Evolutionary conservation across 2,329 filamentous ascomycete species (phyloP).

Genomic region (Coniochaeta hoffmannii): DNA sequence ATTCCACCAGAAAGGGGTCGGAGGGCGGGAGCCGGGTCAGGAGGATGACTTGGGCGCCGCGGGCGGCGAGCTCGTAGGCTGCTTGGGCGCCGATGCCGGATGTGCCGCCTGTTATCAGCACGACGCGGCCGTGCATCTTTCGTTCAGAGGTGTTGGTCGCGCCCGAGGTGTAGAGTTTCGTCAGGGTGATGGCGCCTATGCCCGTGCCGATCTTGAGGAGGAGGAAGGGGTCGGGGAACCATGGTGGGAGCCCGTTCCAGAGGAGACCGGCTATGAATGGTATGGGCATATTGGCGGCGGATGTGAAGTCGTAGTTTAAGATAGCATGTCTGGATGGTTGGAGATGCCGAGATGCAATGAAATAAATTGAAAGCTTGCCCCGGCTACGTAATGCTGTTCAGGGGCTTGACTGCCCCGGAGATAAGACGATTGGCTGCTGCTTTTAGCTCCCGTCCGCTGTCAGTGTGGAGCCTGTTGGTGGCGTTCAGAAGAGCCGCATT

Average conservation of each 20-base stretch:
- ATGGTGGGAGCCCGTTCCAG: slow-evolving; percentile 40
- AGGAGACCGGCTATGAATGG: slow-evolving; percentile 40
- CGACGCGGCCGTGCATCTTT: slow-evolving; percentile 85
- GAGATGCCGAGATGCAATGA: background rate
- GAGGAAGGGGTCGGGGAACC: slow-evolving; percentile 35
- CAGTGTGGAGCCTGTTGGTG: background rate
- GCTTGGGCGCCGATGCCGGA: slow-evolving; percentile 82
- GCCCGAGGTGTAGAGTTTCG: slow-evolving; percentile 74
- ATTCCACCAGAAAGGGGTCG: slow-evolving; percentile 87
- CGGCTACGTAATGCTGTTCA: slow-evolving; percentile 1
- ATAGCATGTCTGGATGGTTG: background rate
- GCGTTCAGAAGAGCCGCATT: background rate
- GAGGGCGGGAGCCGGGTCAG: slow-evolving; percentile 74
- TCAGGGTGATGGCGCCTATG: slow-evolving; percentile 30
- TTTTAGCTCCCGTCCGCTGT: background rate
- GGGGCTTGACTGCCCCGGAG: background rate
- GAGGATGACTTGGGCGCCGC: slow-evolving; percentile 86
- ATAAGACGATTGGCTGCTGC: slow-evolving; percentile 1
- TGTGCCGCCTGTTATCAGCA: slow-evolving; percentile 91
- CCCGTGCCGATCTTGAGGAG: slow-evolving; percentile 31
- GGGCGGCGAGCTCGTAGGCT: slow-evolving; percentile 64
- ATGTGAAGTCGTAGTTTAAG: background rate
- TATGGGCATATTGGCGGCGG: slow-evolving; percentile 38
- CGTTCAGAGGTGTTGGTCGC: slow-evolving; percentile 67
- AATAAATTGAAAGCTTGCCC: background rate